Conservation (phyloP, 345 rosid species). For the Dimocarpus longan region DNA sequence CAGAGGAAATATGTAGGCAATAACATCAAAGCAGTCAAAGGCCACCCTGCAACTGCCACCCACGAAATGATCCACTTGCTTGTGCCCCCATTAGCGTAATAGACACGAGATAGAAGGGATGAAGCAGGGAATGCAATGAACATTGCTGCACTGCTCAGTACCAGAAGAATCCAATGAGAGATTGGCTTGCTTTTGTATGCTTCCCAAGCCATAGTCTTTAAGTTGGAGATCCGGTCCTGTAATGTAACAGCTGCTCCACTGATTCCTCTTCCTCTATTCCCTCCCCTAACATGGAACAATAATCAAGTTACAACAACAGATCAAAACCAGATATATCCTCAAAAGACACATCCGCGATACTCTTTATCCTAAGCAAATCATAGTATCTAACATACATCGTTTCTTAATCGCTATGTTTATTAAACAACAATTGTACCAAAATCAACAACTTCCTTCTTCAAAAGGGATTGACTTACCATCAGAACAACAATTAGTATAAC, state of each 20-base stretch:
- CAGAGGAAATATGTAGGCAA: slow-evolving; percentile 53
- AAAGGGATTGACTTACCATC: background rate
- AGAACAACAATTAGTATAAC: background rate
- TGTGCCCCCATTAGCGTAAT: slow-evolving; percentile 68
- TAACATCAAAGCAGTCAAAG: slow-evolving; percentile 60
- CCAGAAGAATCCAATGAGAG: slow-evolving; percentile 79
- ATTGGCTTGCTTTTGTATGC: slow-evolving; percentile 57
- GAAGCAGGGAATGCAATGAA: slow-evolving; percentile 85
- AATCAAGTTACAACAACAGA: background rate
- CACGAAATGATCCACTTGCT: slow-evolving; percentile 97
- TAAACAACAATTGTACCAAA: background rate
- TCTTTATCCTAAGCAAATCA: background rate
- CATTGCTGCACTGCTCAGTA: slow-evolving; percentile 55
- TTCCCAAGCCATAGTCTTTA: slow-evolving; percentile 40
- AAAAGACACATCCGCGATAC: background rate
- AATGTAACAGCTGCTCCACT: slow-evolving; percentile 30
- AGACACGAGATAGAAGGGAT: slow-evolving; percentile 71
- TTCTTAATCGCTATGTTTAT: background rate
- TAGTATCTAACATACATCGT: background rate
- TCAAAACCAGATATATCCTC: background rate
- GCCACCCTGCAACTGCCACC: slow-evolving; percentile 91
- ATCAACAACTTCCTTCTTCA: background rate
- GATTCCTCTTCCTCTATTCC: slow-evolving; percentile 43
- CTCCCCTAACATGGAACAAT: slow-evolving; percentile 23
- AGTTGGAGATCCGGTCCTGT: slow-evolving; percentile 32